Conservation (phyloP, 2,329 filamentous ascomycete species). For the Xylariales sp. region DNA sequence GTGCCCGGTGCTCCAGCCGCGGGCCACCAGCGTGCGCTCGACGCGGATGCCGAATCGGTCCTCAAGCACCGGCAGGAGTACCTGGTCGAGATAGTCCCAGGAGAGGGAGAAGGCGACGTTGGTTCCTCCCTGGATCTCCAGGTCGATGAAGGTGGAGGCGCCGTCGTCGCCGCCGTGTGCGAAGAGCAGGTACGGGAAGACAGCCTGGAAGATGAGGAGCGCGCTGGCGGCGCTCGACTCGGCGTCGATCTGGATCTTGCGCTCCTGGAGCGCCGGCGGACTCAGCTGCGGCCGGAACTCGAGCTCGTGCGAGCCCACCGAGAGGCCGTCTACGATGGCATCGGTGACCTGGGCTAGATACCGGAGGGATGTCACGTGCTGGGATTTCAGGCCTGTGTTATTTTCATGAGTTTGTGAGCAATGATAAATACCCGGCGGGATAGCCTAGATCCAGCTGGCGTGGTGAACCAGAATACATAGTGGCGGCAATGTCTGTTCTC, state of each 20-base stretch:
- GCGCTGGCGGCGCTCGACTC: constrained; percentile 49
- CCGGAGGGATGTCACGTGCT: constrained; percentile 53
- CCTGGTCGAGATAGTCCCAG: constrained; percentile 61
- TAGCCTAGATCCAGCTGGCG: not conserved
- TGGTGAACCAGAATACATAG: too few species aligned
- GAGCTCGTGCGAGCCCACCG: constrained; percentile 45
- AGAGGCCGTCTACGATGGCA: constrained; percentile 45
- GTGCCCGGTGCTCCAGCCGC: constrained; percentile 51
- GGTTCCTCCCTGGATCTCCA: constrained; percentile 54
- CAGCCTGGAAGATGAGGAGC: constrained; percentile 55
- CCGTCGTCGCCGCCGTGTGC: constrained; percentile 31
- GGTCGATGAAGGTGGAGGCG: constrained; percentile 35
- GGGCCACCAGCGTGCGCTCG: constrained; percentile 36
- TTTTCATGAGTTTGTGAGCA: too few species aligned
- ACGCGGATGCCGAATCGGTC: constrained; percentile 44
- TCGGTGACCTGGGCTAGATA: constrained; percentile 48
- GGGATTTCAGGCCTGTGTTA: constrained; percentile 50
- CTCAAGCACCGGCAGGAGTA: constrained; percentile 51
- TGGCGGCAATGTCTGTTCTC: too few species aligned
- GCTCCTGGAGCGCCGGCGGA: constrained; percentile 33
- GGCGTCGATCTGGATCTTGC: constrained; percentile 44
- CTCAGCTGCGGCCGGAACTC: constrained; percentile 38
- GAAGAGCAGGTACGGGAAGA: constrained; percentile 56
- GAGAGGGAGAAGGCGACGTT: constrained; percentile 53
- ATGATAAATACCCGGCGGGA: not conserved